Conservation (phyloP, 2,329 filamentous ascomycete species). For the Rhynchosporium graminicola region DNA sequence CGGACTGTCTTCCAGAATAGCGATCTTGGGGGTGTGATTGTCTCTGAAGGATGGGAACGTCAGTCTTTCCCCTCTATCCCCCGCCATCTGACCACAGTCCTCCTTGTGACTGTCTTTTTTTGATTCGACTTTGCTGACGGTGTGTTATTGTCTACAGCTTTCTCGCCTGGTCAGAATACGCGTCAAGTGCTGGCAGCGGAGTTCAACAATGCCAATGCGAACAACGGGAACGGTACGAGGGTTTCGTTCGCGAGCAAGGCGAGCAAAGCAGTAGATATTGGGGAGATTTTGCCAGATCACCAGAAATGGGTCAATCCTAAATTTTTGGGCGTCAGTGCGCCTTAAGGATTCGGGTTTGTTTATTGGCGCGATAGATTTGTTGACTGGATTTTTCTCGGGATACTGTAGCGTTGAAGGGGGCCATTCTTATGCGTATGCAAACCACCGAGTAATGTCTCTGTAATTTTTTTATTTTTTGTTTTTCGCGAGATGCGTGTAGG, state of each 20-base stretch:
- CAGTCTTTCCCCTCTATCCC: constrained; percentile 40
- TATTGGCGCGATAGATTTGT: neutral
- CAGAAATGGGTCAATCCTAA: constrained; percentile 45
- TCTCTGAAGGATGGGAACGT: constrained; percentile 50
- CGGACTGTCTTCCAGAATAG: constrained; percentile 54
- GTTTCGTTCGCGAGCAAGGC: constrained; percentile 43
- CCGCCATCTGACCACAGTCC: neutral
- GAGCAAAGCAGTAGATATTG: constrained; percentile 42
- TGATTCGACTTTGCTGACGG: neutral
- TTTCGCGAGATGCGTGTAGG: too few species aligned
- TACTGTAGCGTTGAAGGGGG: too few species aligned
- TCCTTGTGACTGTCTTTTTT: neutral
- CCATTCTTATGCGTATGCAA: too few species aligned
- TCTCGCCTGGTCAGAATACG: neutral
- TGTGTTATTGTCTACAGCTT: neutral
- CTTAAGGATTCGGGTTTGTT: neutral
- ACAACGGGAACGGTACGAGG: constrained; percentile 49
- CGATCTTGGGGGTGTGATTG: constrained; percentile 50
- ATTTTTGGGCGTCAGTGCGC: constrained; percentile 36
- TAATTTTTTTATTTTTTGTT: too few species aligned
- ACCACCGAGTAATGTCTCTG: too few species aligned
- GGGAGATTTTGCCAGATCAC: constrained; percentile 48
- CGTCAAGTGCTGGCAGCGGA: constrained; percentile 39
- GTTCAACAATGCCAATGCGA: constrained; percentile 52
- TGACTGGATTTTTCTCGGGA: too few species aligned